phyloP scores from a whole-genome alignment of 2,329 filamentous ascomycete species.

The Botrytis porri region DNA sequence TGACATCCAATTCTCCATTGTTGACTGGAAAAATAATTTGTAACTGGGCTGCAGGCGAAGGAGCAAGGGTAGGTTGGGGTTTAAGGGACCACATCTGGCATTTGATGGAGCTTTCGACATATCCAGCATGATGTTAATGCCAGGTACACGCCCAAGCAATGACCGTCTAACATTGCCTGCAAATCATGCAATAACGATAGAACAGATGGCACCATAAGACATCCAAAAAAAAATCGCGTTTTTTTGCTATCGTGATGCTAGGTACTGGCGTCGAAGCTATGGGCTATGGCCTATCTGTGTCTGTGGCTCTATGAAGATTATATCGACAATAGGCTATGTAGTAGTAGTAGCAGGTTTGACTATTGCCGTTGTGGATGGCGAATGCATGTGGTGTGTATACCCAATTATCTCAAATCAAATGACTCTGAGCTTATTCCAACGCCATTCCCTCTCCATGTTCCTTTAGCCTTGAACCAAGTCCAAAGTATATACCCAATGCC shows the following conservation, averaged over 20 bases:
- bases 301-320: conserved; percentile 63
- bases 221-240: conserved; percentile 43
- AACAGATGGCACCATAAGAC: conserved; percentile 39
- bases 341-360: conserved; percentile 36
- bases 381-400: conserved; percentile 31
- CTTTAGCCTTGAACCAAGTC: not conserved
- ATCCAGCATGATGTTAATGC: conserved; percentile 8
- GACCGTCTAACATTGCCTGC: conserved; percentile 19
- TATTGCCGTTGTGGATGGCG: conserved; percentile 39
- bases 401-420: conserved; percentile 18
- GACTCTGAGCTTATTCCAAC: conserved; percentile 16
- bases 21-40: not conserved
- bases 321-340: conserved; percentile 66
- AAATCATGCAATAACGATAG: conserved; percentile 33
- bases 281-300: conserved; percentile 50
- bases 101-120: conserved; percentile 9
- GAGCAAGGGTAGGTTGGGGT: conserved; percentile 13
- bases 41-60: conserved; percentile 15
- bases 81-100: conserved; percentile 10
- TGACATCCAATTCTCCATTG: conserved; percentile 3
- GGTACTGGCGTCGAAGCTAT: conserved; percentile 57
- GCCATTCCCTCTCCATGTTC: conserved; percentile 20
- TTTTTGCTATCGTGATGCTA: conserved; percentile 77
- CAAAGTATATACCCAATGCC: not conserved
- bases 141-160: conserved; percentile 15